Percentiles rank a stretch among this genome's conserved stretches.
Evolutionary conservation across 2,329 filamentous ascomycete genomes (phyloP).

Genomic region (Thelonectria discophora): DNA sequence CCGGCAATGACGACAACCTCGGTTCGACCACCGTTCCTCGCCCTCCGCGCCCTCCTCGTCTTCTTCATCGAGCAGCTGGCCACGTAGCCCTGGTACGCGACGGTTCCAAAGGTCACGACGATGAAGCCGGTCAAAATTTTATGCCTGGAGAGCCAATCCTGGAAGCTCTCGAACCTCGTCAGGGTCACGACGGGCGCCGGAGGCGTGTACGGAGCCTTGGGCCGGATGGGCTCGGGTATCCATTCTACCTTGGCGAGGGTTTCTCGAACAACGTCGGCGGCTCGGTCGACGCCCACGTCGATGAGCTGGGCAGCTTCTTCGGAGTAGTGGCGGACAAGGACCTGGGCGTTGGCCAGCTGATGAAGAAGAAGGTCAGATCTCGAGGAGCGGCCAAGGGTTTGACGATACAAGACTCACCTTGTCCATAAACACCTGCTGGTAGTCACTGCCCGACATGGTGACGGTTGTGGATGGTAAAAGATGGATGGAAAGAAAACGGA

Average conservation of each 20-base stretch:
- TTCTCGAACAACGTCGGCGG: slow-evolving; percentile 76
- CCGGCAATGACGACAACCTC: slow-evolving; percentile 91
- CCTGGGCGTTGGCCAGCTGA: slow-evolving; percentile 62
- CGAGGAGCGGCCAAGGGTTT: background rate
- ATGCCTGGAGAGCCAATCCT: slow-evolving; percentile 77
- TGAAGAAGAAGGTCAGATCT: slow-evolving; percentile 23
- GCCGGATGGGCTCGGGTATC: slow-evolving; percentile 75
- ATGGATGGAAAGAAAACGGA: slow-evolving; percentile 32
- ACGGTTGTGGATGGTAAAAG: slow-evolving; percentile 31
- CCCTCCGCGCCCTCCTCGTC: slow-evolving; percentile 78
- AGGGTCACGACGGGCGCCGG: slow-evolving; percentile 47
- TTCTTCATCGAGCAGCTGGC: slow-evolving; percentile 68
- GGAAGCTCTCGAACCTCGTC: slow-evolving; percentile 60
- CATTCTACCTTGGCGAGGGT: slow-evolving; percentile 73
- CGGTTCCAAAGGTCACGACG: slow-evolving; percentile 75
- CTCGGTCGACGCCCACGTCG: slow-evolving; percentile 81
- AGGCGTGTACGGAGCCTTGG: slow-evolving; percentile 57
- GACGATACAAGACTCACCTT: slow-evolving; percentile 62
- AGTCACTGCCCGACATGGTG: slow-evolving; percentile 81
- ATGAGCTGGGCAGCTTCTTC: slow-evolving; percentile 80
- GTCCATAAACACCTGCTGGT: slow-evolving; percentile 72
- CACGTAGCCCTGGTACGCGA: slow-evolving; percentile 61
- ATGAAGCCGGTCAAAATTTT: slow-evolving; percentile 77
- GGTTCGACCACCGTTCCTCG: slow-evolving; percentile 82
- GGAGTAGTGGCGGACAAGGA: slow-evolving; percentile 76